Percentiles rank a stretch among this genome's conserved stretches.
phyloP scores from a whole-genome alignment of 179 eudicot species.

The Gypsophila paniculata region DNA sequence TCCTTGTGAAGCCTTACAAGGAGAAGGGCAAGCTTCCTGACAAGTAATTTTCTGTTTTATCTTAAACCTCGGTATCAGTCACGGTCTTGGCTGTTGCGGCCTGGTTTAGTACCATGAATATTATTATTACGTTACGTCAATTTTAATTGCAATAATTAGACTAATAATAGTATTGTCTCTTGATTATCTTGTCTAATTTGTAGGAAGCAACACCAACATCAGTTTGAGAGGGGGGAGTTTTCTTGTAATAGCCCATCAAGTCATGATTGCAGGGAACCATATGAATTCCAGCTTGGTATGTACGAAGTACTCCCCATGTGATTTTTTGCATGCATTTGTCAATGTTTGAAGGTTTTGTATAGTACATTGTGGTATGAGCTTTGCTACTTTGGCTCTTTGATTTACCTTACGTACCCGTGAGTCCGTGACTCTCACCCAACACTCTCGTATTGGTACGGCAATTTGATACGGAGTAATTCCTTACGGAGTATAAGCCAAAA shows the following conservation, averaged over 20 bases:
- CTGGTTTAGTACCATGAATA: no score
- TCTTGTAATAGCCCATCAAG: conserved; percentile 64
- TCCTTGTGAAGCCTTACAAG: conserved; percentile 93
- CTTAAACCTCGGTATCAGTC: no score
- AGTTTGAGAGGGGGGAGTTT: conserved; percentile 55
- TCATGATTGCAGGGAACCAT: conserved; percentile 51
- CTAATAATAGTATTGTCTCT: no score
- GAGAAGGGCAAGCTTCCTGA: conserved; percentile 83
- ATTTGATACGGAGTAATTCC: no score
- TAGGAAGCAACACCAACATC: conserved; percentile 67
- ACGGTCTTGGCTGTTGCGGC: no score
- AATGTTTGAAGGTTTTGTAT: background rate
- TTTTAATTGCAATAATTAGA: no score
- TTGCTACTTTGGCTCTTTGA: no score
- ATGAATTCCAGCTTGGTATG: conserved; percentile 60
- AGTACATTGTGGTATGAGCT: background rate
- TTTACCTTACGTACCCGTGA: no score
- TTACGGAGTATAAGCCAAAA: no score
- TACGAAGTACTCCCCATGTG: background rate
- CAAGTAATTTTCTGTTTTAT: conserved; percentile 42
- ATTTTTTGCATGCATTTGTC: background rate
- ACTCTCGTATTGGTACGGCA: no score
- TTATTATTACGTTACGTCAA: no score
- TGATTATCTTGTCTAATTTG: background rate
- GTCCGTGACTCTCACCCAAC: no score